Evolutionary conservation across 768 basidiomycete genomes (phyloP).

Genomic region (Phallus indusiatus): DNA sequence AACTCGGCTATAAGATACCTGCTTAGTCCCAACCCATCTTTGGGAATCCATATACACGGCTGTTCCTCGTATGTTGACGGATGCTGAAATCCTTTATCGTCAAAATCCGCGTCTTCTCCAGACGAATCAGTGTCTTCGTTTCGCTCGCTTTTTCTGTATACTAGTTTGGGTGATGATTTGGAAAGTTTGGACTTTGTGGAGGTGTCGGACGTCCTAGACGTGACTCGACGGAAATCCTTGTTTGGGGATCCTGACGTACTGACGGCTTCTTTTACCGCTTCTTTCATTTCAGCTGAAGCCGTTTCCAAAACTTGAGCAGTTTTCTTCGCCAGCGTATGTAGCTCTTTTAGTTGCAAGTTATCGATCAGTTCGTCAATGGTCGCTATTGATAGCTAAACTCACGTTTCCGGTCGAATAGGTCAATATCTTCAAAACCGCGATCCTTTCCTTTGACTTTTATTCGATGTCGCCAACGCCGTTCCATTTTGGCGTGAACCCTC

Average conservation of each 20-base stretch:
- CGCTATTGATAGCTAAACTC: background rate
- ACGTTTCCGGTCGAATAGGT: slow-evolving; percentile 21
- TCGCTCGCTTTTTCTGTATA: background rate
- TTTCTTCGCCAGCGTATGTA: background rate
- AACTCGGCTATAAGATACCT: slow-evolving; percentile 18
- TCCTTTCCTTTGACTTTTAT: slow-evolving; percentile 20
- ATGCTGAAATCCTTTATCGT: slow-evolving; percentile 33
- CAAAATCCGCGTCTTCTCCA: slow-evolving; percentile 17
- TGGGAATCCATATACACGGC: slow-evolving; percentile 35
- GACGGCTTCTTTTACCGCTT: slow-evolving; percentile 8
- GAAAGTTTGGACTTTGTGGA: background rate
- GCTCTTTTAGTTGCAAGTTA: background rate
- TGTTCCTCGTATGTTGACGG: slow-evolving; percentile 35
- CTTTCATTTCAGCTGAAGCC: background rate
- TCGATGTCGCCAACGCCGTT: slow-evolving; percentile 5
- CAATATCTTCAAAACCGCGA: slow-evolving; percentile 16
- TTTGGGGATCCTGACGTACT: background rate
- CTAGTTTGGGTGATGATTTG: background rate
- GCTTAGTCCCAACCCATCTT: slow-evolving; percentile 32
- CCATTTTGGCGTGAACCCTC: slow-evolving; percentile 37
- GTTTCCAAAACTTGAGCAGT: background rate
- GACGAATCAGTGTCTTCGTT: background rate
- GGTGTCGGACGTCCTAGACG: background rate
- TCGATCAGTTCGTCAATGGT: background rate
- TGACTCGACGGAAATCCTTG: background rate